phyloP scores from a whole-genome alignment of 192 early-diverging fungal genomes.

The Coemansia sp. region DNA sequence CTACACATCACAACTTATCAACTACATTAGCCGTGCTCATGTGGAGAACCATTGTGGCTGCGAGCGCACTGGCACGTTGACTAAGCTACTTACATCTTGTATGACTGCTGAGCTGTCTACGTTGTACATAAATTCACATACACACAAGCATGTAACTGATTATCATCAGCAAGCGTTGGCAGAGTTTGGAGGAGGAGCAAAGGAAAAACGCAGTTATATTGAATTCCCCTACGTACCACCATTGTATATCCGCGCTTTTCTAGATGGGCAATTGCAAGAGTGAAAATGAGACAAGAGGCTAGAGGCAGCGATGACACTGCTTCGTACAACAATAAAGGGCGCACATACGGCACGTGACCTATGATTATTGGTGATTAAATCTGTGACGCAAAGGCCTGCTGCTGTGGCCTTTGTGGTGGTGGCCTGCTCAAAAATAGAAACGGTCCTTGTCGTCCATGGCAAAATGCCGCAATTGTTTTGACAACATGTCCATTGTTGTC shows the following conservation, averaged over 20 bases:
- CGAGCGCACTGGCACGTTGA: neutral
- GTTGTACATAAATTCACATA: neutral
- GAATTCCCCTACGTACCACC: conserved; percentile 1
- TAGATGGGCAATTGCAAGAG: neutral
- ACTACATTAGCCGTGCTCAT: neutral
- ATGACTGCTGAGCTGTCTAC: conserved; percentile 50
- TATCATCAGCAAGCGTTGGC: neutral
- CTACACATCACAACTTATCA: conserved; percentile 9
- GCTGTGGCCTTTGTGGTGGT: neutral
- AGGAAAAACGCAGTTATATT: neutral
- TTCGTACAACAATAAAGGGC: no score
- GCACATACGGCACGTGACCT: neutral
- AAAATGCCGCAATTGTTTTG: neutral
- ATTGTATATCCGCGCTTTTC: neutral
- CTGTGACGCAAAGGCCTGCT: neutral
- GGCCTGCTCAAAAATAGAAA: neutral
- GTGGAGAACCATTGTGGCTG: neutral
- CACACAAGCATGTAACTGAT: neutral
- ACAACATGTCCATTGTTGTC: neutral
- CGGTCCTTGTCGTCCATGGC: neutral
- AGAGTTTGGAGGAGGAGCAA: neutral
- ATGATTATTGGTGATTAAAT: neutral
- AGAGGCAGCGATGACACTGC: no score
- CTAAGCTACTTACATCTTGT: conserved; percentile 26
- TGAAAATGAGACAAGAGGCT: no score